Base-by-base conservation (phyloP, 2,329 filamentous ascomycete genomes). In the Polytolypa hystricis region DNA sequence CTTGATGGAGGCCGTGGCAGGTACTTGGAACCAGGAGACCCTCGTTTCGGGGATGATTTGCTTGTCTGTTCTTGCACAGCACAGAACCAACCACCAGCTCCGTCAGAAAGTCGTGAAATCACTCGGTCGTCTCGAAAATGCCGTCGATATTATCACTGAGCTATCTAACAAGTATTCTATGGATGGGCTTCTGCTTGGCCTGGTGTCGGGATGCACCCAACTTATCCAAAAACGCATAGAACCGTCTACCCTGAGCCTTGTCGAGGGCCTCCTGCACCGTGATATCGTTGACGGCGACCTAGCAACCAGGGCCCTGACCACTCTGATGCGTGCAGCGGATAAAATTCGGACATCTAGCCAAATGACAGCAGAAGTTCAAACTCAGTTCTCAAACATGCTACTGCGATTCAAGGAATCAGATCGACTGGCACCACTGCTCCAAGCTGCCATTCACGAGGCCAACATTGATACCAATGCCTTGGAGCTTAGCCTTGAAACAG, bases 1-100 rank as follows among this genome's bases (percentile, higher is more conserved):
- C 1, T 71, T 98, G 51, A 93, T 96, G 85, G 84, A 93, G 50
- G 84, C 87, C 44, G 74, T 94, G 21, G 79, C 82, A 6, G 64
- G 71, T 18, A 84, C 82, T 6, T 93, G 85, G 78, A 81, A 77
- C 2, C 61, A 68, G 29, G 79, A 86, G 42, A 93, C 83, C 1
- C 60, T 80, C 2, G 70, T 76, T 12, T 75, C 83, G 11, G 86
- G 79, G 8, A 68, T 95, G 1, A 77, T 84, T 9, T 93, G 84
- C 52, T 62, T 96, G 36, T 78, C 83, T 3, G 77, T 93, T 14
- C 66, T 96, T 28, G 81, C 84, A 1, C 83, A 93, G 53, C 80
- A 86, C 57, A 78, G 84, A 53, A 77, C 77, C 3, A 72, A 77
- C 3, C 73, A 77, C 42, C 73, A 74, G 43, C 69, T 93, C 39